These are phyloP conservation scores for Globisporangium radiosum DNA, from an alignment of 352 stramenopile genomes.

Conservation along the genomic window DNA sequence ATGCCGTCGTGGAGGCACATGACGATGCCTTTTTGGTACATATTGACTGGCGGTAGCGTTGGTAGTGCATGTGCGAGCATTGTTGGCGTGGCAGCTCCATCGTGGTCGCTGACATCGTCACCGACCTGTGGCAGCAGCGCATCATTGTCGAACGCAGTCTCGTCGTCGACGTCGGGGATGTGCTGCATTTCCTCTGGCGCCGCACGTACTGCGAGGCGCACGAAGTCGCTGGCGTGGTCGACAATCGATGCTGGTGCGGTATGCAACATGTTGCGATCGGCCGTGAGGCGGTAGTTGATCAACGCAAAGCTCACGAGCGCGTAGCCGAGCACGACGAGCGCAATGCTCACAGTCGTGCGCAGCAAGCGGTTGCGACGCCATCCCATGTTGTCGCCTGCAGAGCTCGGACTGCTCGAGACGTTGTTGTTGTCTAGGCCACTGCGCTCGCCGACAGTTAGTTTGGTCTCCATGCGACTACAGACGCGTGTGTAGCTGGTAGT, in stretches of 20 bases:
- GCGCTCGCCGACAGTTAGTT: neutral
- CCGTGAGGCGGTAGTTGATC: slow-evolving; percentile 7
- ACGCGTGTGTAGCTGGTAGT: neutral
- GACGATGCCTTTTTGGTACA: slow-evolving; percentile 21
- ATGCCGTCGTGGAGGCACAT: slow-evolving; percentile 37
- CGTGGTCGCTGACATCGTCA: neutral
- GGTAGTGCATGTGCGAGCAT: neutral
- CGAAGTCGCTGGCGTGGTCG: slow-evolving; percentile 9
- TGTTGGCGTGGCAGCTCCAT: neutral
- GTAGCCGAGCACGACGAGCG: slow-evolving; percentile 9
- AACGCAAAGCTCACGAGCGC: slow-evolving; percentile 11
- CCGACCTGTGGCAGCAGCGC: neutral
- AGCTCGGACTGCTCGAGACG: neutral
- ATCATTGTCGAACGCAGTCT: neutral
- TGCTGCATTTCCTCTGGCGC: slow-evolving; percentile 3
- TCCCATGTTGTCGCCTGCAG: neutral
- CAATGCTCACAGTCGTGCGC: slow-evolving; percentile 8
- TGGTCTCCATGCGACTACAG: slow-evolving; percentile 1
- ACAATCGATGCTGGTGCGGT: neutral
- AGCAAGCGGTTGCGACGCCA: slow-evolving; percentile 7
- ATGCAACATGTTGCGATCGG: neutral
- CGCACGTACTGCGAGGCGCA: slow-evolving; percentile 2
- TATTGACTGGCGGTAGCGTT: neutral
- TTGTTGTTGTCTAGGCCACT: neutral
- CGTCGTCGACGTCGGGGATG: neutral